A percentile compares a stretch with the other conserved stretches of the same genome.
These are phyloP conservation scores for Botrytis fabae DNA, from an alignment of 2,329 filamentous ascomycete genomes.

Conservation along the genomic window DNA sequence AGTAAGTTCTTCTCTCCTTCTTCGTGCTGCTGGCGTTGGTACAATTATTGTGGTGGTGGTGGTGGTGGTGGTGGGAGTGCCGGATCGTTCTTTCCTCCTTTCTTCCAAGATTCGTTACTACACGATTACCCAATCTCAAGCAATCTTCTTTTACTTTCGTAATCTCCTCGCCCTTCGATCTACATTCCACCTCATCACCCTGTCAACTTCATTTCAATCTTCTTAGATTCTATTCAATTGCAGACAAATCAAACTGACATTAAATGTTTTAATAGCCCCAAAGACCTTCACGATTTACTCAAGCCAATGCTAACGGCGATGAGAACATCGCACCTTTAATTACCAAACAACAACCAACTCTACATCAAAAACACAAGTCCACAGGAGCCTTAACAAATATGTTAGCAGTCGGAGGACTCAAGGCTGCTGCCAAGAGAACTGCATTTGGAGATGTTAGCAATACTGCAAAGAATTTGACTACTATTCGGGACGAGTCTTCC, in stretches of 20 bases:
- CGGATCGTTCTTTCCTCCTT: conserved; percentile 16
- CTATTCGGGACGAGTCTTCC: conserved; percentile 57
- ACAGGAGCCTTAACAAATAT: conserved; percentile 59
- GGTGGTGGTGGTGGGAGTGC: background rate
- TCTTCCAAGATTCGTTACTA: background rate
- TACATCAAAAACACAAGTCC: conserved; percentile 84
- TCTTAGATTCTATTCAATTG: conserved; percentile 23
- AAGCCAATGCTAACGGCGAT: conserved; percentile 61
- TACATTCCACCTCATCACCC: conserved; percentile 29
- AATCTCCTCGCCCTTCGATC: conserved; percentile 23
- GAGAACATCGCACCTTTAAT: conserved; percentile 63
- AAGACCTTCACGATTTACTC: conserved; percentile 59
- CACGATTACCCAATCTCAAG: background rate
- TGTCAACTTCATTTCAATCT: conserved; percentile 29
- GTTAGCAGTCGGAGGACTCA: conserved; percentile 56
- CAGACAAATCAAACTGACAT: conserved; percentile 31
- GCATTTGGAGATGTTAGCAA: conserved; percentile 85
- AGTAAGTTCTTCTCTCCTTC: conserved; percentile 39
- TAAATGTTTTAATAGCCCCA: conserved; percentile 59
- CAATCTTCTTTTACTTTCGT: conserved; percentile 7
- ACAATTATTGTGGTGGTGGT: background rate
- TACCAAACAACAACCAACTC: conserved; percentile 51
- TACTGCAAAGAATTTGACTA: conserved; percentile 45
- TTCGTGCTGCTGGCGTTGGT: background rate
- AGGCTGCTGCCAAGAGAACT: conserved; percentile 69